Conservation (phyloP, 1,284 basidiomycete genomes). For the Ganoderma lucidum region DNA sequence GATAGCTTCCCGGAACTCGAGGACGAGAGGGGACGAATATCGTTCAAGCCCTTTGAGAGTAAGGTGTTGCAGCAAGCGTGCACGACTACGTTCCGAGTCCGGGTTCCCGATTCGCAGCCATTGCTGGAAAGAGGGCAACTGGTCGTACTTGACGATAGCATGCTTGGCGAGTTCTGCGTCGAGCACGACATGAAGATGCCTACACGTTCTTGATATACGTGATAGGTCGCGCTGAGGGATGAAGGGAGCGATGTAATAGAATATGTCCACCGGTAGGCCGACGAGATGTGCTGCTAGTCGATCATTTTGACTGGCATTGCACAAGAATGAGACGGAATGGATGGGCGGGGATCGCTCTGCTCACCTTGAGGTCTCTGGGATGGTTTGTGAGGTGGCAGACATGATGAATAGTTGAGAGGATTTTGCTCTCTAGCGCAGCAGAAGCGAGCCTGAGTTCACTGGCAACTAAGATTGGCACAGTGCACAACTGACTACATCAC, state of each 20-base stretch:
- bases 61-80: not conserved
- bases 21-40: not conserved
- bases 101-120: not conserved
- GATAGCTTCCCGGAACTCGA: not conserved
- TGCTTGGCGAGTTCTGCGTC: not conserved
- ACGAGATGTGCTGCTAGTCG: not conserved
- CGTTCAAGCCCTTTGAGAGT: slow-evolving; percentile 2
- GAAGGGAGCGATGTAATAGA: not conserved
- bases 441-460: not conserved
- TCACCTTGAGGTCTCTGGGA: not conserved
- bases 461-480: too few relatives aligned
- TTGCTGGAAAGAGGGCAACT: not conserved
- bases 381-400: not conserved
- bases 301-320: not conserved
- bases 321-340: not conserved
- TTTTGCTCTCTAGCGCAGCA: not conserved
- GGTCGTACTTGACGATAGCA: not conserved
- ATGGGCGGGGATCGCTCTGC: not conserved
- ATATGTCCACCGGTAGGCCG: not conserved
- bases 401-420: not conserved
- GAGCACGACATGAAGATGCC: not conserved
- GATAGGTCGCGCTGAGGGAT: not conserved
- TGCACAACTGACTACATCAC: too few relatives aligned
- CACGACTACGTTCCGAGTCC: not conserved
- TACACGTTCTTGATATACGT: not conserved